Percentiles rank a stretch among this genome's conserved stretches.
Conservation (phyloP, 345 rosid genomes). For the Nasturtium officinale region DNA sequence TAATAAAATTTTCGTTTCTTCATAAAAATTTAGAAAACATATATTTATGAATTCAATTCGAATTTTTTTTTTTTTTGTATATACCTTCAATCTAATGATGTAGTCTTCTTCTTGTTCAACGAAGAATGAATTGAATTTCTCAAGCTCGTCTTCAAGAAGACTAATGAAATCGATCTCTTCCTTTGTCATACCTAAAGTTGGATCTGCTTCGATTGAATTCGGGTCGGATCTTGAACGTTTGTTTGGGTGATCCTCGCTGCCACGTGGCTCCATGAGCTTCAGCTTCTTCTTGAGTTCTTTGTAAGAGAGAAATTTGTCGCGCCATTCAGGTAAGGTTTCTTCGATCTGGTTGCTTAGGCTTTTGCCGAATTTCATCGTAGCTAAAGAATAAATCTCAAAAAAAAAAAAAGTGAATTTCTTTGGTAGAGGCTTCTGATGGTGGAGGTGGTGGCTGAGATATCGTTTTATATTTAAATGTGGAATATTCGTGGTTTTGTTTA, state of each 20-base stretch:
- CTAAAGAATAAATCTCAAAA: background rate
- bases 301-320: conserved; percentile 93
- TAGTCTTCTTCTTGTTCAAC: conserved; percentile 97
- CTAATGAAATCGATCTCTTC: conserved; percentile 76
- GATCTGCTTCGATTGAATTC: conserved; percentile 36
- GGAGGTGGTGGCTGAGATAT: conserved; percentile 45
- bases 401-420: too few relatives aligned
- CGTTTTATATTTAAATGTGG: conserved; percentile 39
- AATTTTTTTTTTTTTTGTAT: background rate
- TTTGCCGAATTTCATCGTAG: conserved; percentile 87
- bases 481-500: conserved; percentile 62
- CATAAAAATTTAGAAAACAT: background rate
- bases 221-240: conserved; percentile 58
- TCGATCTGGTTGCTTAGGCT: conserved; percentile 96
- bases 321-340: conserved; percentile 92
- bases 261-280: conserved; percentile 65
- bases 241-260: conserved; percentile 50
- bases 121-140: conserved; percentile 89
- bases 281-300: conserved; percentile 88
- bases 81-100: conserved; percentile 87
- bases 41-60: background rate
- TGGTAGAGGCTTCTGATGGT: too few relatives aligned
- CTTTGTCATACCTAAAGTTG: conserved; percentile 47
- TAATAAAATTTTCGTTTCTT: background rate
- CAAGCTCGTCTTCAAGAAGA: conserved; percentile 78